phyloP scores from a whole-genome alignment of 2,329 filamentous ascomycete genomes.

The Nannizzia gypsea region DNA sequence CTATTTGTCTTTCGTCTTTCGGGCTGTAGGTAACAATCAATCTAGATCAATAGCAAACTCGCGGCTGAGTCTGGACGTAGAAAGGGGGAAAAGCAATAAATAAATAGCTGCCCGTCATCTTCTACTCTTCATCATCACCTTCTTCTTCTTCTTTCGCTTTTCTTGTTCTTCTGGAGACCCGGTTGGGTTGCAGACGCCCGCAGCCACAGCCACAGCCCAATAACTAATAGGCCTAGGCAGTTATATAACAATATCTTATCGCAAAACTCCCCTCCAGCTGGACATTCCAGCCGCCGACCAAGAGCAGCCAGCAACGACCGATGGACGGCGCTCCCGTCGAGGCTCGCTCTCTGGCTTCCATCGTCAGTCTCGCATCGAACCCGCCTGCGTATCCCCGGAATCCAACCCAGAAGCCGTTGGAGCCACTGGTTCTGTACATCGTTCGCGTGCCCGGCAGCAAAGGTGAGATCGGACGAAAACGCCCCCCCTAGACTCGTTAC shows the following conservation, averaged over 20 bases:
- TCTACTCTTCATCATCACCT: neutral
- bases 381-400: slow-evolving; percentile 77
- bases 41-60: neutral
- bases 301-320: neutral
- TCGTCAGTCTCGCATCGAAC: slow-evolving; percentile 72
- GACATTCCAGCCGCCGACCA: neutral
- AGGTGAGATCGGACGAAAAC: slow-evolving; percentile 36
- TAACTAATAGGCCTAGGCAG: too few species aligned
- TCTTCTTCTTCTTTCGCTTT: neutral
- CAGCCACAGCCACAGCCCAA: neutral
- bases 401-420: slow-evolving; percentile 54
- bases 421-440: slow-evolving; percentile 77
- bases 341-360: slow-evolving; percentile 67
- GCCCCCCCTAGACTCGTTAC: neutral
- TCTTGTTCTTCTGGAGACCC: neutral
- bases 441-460: slow-evolving; percentile 81
- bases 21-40: too few species aligned
- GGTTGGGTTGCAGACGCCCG: neutral
- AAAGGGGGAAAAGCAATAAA: neutral
- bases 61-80: neutral
- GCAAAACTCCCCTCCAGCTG: neutral
- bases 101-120: neutral
- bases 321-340: slow-evolving; percentile 40
- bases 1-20: too few species aligned
- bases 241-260: neutral